Base-by-base conservation (phyloP, 345 rosid species). In the Gossypium anomalum region DNA sequence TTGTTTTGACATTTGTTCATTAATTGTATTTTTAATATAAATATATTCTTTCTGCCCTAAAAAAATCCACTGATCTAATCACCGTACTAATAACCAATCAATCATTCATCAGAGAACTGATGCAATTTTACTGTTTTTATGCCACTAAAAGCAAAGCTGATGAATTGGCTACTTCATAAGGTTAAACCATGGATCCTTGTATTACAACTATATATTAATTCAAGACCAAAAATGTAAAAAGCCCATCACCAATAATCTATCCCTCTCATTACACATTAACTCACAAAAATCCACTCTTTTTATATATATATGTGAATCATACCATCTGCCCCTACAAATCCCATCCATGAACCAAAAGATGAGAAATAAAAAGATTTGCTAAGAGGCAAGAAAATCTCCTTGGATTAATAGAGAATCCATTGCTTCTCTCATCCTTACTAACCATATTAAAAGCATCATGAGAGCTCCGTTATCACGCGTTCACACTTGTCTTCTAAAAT, bases 401-500 rank as follows among this genome's bases (percentile, higher is more conserved):
- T 2, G 12, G 49, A 44, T 19, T 34, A 17, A 62, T 16, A 17
- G 45, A 63, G 67, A 63, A 34, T 34, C 7, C 41, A 34, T 13
- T 2, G 29, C 9, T 57, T 10, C 61, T 9, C 34, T 58, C 63
- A 58, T 59, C 38, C 11, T 61, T 15, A 8, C 14, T n/a, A 47
- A 20, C n/a, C 8, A n/a, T 45, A 25, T 27, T 15, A 15, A 19
- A 71, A 72, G 65, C 29, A 17, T 92, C 86, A 93, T 17, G 97
- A 92, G 77, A 89, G 92, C 59, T 87, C 93, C 11, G 86, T 67
- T 47, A 92, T 84, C 47, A 88, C 88, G n/a, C 86, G 85, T 74
- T 89, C 90, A 5, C 94, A 92, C 72, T 94, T 94, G 51, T 86
- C 88, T 85, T 94, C 97, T 82, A 94, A 83, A 75, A 90, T 85